Evolutionary conservation across 139 green algal genomes (phyloP).

Genomic region (Coelastrella sp.): DNA sequence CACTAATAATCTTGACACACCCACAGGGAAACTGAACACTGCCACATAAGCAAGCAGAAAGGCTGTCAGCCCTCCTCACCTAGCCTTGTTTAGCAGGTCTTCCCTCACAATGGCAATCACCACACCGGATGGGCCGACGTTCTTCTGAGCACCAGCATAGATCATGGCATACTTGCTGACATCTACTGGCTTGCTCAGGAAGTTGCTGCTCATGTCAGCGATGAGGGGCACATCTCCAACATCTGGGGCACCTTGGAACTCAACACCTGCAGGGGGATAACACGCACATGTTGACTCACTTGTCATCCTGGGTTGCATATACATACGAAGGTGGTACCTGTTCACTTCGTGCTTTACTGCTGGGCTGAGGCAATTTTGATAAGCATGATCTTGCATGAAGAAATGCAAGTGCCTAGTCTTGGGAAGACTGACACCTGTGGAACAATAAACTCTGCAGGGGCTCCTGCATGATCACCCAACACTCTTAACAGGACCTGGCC

Average conservation of each 20-base stretch:
- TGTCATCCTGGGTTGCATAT: background rate
- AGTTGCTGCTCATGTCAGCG: constrained; percentile 98
- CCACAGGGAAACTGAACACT: too few species aligned
- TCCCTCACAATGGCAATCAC: constrained; percentile 97
- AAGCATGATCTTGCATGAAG: too few species aligned
- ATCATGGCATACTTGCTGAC: constrained; percentile 97
- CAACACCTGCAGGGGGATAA: constrained; percentile 80
- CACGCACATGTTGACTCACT: too few species aligned
- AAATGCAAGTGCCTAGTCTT: too few species aligned
- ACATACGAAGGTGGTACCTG: too few species aligned
- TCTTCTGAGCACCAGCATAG: constrained; percentile 99
- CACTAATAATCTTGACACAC: too few species aligned
- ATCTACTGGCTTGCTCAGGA: constrained; percentile 97
- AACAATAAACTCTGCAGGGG: too few species aligned
- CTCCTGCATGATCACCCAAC: too few species aligned
- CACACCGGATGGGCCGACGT: constrained; percentile 95
- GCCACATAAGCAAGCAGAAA: background rate
- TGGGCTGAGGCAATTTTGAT: too few species aligned
- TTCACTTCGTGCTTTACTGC: too few species aligned
- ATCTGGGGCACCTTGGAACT: constrained; percentile 93
- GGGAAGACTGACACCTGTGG: too few species aligned
- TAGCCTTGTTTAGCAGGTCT: constrained; percentile 93
- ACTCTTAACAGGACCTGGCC: too few species aligned
- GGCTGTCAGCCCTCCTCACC: constrained; percentile 41
- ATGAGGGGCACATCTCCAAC: constrained; percentile 81